Conservation (phyloP, 1,284 basidiomycete species). For the Apiotrichum laibachii region DNA sequence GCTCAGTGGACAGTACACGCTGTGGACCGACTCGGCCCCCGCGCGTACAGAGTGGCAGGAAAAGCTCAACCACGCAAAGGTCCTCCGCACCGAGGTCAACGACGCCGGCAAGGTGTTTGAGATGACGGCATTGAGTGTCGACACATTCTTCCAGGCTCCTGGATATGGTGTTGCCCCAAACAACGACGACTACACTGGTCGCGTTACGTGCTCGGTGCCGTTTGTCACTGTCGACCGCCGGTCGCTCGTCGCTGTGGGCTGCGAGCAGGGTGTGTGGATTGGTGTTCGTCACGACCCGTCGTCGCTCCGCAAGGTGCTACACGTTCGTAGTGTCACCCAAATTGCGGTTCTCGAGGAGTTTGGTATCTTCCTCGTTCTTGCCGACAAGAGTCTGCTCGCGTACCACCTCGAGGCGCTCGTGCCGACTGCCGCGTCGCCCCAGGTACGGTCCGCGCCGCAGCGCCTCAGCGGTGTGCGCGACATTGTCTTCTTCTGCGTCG, state of each 20-base stretch:
- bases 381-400: conserved; percentile 67
- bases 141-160: conserved; percentile 75
- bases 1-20: conserved; percentile 72
- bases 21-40: conserved; percentile 79
- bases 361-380: conserved; percentile 89
- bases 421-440: conserved; percentile 60
- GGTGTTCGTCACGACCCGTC: conserved; percentile 82
- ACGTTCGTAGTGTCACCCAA: conserved; percentile 85
- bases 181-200: conserved; percentile 73
- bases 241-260: conserved; percentile 84
- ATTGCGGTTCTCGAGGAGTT: conserved; percentile 93
- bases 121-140: conserved; percentile 75
- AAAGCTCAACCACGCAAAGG: conserved; percentile 83
- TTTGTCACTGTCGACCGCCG: conserved; percentile 82
- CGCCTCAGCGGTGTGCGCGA: conserved; percentile 80
- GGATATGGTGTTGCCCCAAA: conserved; percentile 56
- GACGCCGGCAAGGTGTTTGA: conserved; percentile 92
- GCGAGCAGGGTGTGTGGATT: conserved; percentile 95
- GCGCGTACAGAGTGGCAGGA: conserved; percentile 80
- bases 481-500: conserved; percentile 91
- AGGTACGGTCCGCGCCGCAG: conserved; percentile 61
- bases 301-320: conserved; percentile 83
- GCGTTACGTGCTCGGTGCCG: conserved; percentile 88
- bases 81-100: conserved; percentile 77
- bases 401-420: conserved; percentile 95